Evolutionary conservation across 441 rosid species (phyloP), one percentile per base, ranked within the genome.

Genomic region (Dalechampia spathulata): DNA sequence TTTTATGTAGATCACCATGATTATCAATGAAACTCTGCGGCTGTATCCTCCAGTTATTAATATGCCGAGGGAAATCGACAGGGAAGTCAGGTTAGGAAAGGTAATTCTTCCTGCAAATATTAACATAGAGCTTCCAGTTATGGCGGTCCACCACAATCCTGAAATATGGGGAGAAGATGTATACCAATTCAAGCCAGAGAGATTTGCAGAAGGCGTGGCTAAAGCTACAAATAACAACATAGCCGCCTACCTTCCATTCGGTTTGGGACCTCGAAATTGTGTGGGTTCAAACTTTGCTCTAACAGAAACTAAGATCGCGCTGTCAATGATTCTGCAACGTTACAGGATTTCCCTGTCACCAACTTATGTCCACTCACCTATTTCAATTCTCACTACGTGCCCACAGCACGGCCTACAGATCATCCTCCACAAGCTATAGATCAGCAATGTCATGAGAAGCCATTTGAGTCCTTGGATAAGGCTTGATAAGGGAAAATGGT

Each of bases 141-240:
- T 57, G 1, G 43, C 61, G 22, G 4, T 32, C 1, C 61, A 57
- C 43, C 30, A 45, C 5, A 36, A 57, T 36, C 44, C 52, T 19
- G 17, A 44, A 44, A 45, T 44, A 14, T 57, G 61, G 52, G 61
- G 61, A 20, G 44, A 57, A 45, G 52, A 57, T 44, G 61, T 14
- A 4, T 15, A 57, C n/a, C 22, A 13, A 13, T 57, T 45, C 30
- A 57, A 57, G 11, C 61, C 61, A 14, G 36, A 57, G 22, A 45
- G 61, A 44, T 57, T 57, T 15, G 28, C 44, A 15, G 44, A 32
- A 57, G 61, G 61, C 3, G 7, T 45, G 2, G 32, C 51, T 10
- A 57, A 57, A 16, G 61, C 61, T 21, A 57, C 52, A 21, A 57
- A 32, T 21, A 32, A 32, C 30, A 46, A 34, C 22, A 12, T 25